A percentile compares a stretch with the other conserved stretches of the same genome.
Conservation (phyloP, 768 basidiomycete species). For the Leccinum boreale region DNA sequence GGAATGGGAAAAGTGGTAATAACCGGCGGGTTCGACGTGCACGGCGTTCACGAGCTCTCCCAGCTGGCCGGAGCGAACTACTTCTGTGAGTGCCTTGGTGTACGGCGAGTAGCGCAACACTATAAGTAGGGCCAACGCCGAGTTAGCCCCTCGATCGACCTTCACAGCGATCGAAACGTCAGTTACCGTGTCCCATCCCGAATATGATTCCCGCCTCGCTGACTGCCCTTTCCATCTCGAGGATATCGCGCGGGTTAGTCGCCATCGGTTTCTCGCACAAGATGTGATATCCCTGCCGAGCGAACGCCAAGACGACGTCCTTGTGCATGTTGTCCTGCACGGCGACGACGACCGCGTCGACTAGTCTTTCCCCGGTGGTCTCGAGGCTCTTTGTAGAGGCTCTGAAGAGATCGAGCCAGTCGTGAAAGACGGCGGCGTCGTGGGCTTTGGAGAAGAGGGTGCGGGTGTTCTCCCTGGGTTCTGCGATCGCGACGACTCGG, state of each 20-base stretch:
- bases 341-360: constrained; percentile 78
- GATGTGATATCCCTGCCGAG: constrained; percentile 80
- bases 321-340: constrained; percentile 81
- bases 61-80: constrained; percentile 66
- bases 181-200: constrained; percentile 83
- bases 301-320: constrained; percentile 72
- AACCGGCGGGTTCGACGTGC: constrained; percentile 83
- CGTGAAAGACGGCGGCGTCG: constrained; percentile 60
- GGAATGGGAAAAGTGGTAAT: constrained; percentile 88
- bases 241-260: constrained; percentile 65
- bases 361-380: constrained; percentile 65
- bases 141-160: background rate
- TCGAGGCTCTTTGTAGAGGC: constrained; percentile 66
- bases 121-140: constrained; percentile 25
- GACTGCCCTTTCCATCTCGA: constrained; percentile 71
- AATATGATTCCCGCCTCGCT: constrained; percentile 71
- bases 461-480: constrained; percentile 70
- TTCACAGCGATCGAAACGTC: constrained; percentile 8
- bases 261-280: constrained; percentile 95
- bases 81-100: constrained; percentile 61
- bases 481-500: constrained; percentile 82
- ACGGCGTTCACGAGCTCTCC: constrained; percentile 81
- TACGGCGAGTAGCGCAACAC: constrained; percentile 90
- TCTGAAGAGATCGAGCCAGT: constrained; percentile 67
- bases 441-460: constrained; percentile 54